Evolutionary conservation across 208 protist species (phyloP), one percentile per base, ranked within the genome.

Genomic region (Leishmania tropica): DNA sequence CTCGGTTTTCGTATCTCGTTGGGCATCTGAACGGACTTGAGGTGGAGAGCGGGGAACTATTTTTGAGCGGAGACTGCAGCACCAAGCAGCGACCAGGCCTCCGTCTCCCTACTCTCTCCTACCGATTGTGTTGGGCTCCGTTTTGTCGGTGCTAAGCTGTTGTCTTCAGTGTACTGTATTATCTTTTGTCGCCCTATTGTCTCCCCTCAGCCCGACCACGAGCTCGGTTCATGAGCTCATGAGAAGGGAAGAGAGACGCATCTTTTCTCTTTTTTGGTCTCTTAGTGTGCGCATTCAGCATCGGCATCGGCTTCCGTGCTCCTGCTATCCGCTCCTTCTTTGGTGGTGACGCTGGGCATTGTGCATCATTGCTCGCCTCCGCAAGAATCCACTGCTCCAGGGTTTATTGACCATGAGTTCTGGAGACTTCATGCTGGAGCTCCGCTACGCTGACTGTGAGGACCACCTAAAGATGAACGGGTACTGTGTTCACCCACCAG

Each of bases 401-500:
- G 54, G 31, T 6, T 15, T 67, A 10, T 40, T 67, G 4, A 37
- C 15, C 8, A 42, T 80, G 76, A 72, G 35, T 6, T 42, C 70
- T 7, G 21, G 65, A 21, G 68, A 67, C n/a, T 75, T 40, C 24
- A 60, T 56, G 10, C 42, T 80, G 13, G 76, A 84, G 45, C 31
- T 67, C n/a, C 67, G 79, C 37, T 45, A 37, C 37, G 68, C 37
- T 17, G 76, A 79, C 71, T 42, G 67, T 21, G 84, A 65, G 35
- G 79, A 60, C 40, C 53, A 80, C 37, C 75, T 80, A 37, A 76
- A 68, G 24, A 76, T 77, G 83, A 62, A 83, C 40, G 75, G 68
- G n/a, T 84, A 87, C 53, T 87, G 70, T 72, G 35, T 81, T 47
- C 56, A 79, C 60, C 62, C 74, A 15, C 75, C 48, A 2, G 53